Evolutionary conservation across 1,284 basidiomycete genomes (phyloP), one percentile per base, ranked within the genome.

Genomic region (Naganishia liquefaciens): DNA sequence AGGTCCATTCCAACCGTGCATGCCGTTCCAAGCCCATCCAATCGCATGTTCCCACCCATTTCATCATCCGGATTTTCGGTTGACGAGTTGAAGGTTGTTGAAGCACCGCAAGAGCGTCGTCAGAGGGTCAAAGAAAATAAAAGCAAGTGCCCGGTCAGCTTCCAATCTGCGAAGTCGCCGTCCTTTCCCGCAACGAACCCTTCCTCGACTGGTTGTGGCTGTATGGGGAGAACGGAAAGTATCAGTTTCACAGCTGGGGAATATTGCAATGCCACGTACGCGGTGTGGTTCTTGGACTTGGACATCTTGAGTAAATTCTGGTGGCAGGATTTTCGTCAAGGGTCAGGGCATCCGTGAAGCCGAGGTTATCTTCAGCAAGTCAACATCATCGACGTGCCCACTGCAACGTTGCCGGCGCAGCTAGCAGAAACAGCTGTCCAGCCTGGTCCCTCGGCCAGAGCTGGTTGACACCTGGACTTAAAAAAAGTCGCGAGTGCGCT

Each of bases 141-240:
- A 54, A 40, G 39, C 17, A 33, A 25, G 50, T 46, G n/a, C 51
- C 17, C 50, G n/a, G 17, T 54, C 42, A 52, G 47, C 42, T 30
- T 52, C 27, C 37, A 33, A 27, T 28, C 28, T 27, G 27, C 10
- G 17, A 2, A 30, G 3, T 13, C 19, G 25, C 13, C 46, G 52
- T 19, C 10, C 21, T 9, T 47, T 30, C 21, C 46, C 15, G 13
- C 43, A 27, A 67, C 70, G 70, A 65, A 78, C 76, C 79, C 77
- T 81, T 81, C 73, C 75, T 79, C 78, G 75, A 81, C 84, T 95
- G 93, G 85, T 95, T 95, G 86, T 95, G 93, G 82, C 90, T 90
- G 76, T 88, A 89, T 79, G 90, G 88, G 4, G 2, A 25, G 68
- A 47, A 69, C 40, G 51, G 10, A 60, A 3, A 25, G 44, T 33